These are phyloP conservation scores for Pseudogymnoascus sp. DNA, from an alignment of 2,329 filamentous ascomycete species.

Conservation along the genomic window DNA sequence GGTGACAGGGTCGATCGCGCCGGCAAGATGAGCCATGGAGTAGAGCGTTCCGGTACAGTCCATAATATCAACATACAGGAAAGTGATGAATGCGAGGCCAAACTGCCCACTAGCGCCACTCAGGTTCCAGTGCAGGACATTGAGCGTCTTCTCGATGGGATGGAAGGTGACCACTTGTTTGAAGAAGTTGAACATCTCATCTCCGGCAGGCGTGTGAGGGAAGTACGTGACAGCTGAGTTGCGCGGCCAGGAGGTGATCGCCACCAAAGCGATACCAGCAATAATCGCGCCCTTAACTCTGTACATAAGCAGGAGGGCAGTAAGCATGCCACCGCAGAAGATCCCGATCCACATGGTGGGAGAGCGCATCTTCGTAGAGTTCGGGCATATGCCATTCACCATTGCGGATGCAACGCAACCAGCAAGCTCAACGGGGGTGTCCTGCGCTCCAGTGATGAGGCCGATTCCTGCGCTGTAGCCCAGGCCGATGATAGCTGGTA, in stretches of 20 bases:
- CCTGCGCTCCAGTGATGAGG: slow-evolving; percentile 57
- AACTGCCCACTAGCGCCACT: slow-evolving; percentile 58
- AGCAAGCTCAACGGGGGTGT: slow-evolving; percentile 65
- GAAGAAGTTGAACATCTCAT: slow-evolving; percentile 75
- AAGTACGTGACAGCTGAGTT: slow-evolving; percentile 71
- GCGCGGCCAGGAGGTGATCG: slow-evolving; percentile 82
- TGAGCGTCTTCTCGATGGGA: slow-evolving; percentile 59
- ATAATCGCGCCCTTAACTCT: slow-evolving; percentile 83
- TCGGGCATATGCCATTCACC: slow-evolving; percentile 49
- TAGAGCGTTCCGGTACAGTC: slow-evolving; percentile 82
- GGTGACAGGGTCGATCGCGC: slow-evolving; percentile 70
- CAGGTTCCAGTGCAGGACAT: slow-evolving; percentile 67
- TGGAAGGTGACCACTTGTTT: slow-evolving; percentile 81
- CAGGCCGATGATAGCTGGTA: slow-evolving; percentile 55
- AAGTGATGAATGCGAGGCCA: slow-evolving; percentile 75
- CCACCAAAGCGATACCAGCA: slow-evolving; percentile 71
- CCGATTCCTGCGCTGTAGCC: slow-evolving; percentile 80
- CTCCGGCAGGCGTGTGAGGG: slow-evolving; percentile 59
- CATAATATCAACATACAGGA: slow-evolving; percentile 84
- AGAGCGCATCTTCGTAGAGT: slow-evolving; percentile 65
- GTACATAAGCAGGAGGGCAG: slow-evolving; percentile 73
- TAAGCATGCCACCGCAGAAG: slow-evolving; percentile 75
- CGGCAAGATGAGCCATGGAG: slow-evolving; percentile 78
- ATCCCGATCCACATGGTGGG: slow-evolving; percentile 83
- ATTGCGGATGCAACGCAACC: slow-evolving; percentile 34